A percentile compares a stretch with the other conserved stretches of the same genome.
Evolutionary conservation across 352 stramenopile species (phyloP).

Genomic region (Globisporangium uncinulatum): DNA sequence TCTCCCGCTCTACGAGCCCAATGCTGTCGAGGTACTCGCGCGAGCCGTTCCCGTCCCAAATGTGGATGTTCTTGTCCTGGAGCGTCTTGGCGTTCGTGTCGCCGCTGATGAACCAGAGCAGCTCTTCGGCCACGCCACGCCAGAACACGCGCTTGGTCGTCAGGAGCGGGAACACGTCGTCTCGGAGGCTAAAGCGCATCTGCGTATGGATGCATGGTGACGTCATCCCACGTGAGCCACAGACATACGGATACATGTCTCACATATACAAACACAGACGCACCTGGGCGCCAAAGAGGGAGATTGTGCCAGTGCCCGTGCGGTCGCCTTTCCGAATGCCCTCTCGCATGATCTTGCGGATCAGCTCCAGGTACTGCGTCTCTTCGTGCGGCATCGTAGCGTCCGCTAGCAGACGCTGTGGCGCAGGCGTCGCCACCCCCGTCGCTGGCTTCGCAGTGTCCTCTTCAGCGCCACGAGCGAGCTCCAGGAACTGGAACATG

Average conservation of each 20-base stretch:
- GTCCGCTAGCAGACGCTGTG: conserved; percentile 5
- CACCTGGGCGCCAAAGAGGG: conserved; percentile 98
- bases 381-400: conserved; percentile 38
- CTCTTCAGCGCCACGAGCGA: conserved; percentile 28
- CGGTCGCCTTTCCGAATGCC: conserved; percentile 93
- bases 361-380: conserved; percentile 89
- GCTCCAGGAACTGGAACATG: conserved; percentile 75
- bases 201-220: too few relatives aligned
- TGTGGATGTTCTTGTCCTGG: conserved; percentile 98
- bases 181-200: conserved; percentile 93
- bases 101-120: conserved; percentile 99
- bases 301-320: conserved; percentile 98
- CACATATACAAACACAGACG: conserved; percentile 25
- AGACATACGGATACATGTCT: too few relatives aligned
- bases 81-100: conserved; percentile 96
- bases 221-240: too few relatives aligned
- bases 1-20: conserved; percentile 92
- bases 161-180: conserved; percentile 95
- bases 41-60: conserved; percentile 99
- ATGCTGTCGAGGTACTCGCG: conserved; percentile 92
- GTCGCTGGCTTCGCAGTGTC: too few relatives aligned
- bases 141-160: conserved; percentile 99
- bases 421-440: conserved; percentile 9
- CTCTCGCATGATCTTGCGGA: conserved; percentile 94
- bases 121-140: conserved; percentile 97